phyloP scores from a whole-genome alignment of 345 rosid species.

The Gossypium arboreum region DNA sequence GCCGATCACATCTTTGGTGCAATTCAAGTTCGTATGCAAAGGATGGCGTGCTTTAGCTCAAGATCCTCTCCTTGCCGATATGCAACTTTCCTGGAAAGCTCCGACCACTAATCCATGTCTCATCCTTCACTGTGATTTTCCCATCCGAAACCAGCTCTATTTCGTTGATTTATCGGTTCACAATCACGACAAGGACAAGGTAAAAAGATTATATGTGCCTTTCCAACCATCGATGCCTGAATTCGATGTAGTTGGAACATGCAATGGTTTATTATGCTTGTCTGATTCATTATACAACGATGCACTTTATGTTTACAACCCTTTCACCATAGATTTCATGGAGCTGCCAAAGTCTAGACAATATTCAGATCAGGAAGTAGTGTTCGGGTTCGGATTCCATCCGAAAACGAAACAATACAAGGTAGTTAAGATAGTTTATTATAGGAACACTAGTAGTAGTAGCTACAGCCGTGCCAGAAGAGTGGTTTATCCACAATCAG shows the following conservation, averaged over 20 bases:
- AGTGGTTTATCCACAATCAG: conserved; percentile 39
- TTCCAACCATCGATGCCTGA: conserved; percentile 38
- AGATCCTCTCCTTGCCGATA: conserved; percentile 30
- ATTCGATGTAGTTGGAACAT: conserved; percentile 52
- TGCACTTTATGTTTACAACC: conserved; percentile 48
- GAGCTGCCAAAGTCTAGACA: conserved; percentile 41
- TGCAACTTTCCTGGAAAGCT: conserved; percentile 21
- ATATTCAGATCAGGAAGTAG: conserved; percentile 42
- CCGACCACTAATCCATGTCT: conserved; percentile 37
- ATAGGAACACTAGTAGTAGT: conserved; percentile 20
- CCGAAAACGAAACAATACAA: conserved; percentile 46
- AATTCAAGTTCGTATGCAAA: conserved; percentile 47
- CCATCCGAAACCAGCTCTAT: conserved; percentile 48
- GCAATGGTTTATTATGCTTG: conserved; percentile 58
- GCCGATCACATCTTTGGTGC: conserved; percentile 51
- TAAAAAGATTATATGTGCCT: conserved; percentile 40
- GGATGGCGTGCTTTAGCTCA: conserved; percentile 45
- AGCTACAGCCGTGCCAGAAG: conserved; percentile 29
- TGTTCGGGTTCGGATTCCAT: conserved; percentile 61
- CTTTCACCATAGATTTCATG: conserved; percentile 39
- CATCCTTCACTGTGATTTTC: conserved; percentile 56
- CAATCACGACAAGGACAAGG: conserved; percentile 21
- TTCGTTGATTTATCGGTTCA: conserved; percentile 40
- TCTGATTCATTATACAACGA: conserved; percentile 43
- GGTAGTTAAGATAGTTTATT: conserved; percentile 59